Evolutionary conservation across 169 alveolate genomes (phyloP).

Genomic region (Amoebophrya sp.): DNA sequence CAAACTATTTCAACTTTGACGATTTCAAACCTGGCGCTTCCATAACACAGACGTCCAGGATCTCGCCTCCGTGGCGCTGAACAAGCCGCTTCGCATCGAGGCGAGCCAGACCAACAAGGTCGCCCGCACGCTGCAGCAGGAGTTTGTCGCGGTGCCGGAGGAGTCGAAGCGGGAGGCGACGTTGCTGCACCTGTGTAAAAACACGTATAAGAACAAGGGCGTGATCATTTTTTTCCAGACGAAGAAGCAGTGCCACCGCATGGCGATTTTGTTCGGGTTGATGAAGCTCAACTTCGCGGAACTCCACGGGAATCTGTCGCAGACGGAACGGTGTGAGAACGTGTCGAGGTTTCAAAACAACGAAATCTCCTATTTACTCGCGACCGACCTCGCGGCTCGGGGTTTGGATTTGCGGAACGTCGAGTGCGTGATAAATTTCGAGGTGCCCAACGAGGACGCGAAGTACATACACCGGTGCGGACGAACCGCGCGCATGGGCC

Average conservation of each 20-base stretch:
- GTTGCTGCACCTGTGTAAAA: slow-evolving; percentile 43
- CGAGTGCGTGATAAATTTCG: slow-evolving; percentile 76
- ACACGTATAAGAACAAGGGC: slow-evolving; percentile 25
- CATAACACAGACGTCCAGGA: slow-evolving; percentile 68
- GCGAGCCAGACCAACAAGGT: background rate
- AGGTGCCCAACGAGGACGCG: slow-evolving; percentile 69
- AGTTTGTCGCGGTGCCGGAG: slow-evolving; percentile 40
- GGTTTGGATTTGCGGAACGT: slow-evolving; percentile 86
- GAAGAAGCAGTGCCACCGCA: slow-evolving; percentile 79
- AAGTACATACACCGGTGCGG: slow-evolving; percentile 83
- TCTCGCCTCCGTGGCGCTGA: slow-evolving; percentile 65
- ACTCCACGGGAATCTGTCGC: slow-evolving; percentile 88
- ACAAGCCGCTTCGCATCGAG: slow-evolving; percentile 56
- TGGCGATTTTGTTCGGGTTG: slow-evolving; percentile 66
- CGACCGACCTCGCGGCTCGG: slow-evolving; percentile 88
- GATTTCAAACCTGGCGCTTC: no score
- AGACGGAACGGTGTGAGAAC: slow-evolving; percentile 83
- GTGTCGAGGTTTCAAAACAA: slow-evolving; percentile 59
- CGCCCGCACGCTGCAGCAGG: slow-evolving; percentile 38
- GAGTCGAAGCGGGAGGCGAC: slow-evolving; percentile 45
- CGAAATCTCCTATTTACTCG: slow-evolving; percentile 53
- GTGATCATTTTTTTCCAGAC: slow-evolving; percentile 60
- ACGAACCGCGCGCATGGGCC: slow-evolving; percentile 83
- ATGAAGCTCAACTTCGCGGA: slow-evolving; percentile 80
- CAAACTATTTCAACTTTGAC: no score